Percentiles rank a stretch among this genome's conserved stretches.
Evolutionary conservation across 2,329 filamentous ascomycete species (phyloP).

Genomic region (Ophiobolus disseminans): DNA sequence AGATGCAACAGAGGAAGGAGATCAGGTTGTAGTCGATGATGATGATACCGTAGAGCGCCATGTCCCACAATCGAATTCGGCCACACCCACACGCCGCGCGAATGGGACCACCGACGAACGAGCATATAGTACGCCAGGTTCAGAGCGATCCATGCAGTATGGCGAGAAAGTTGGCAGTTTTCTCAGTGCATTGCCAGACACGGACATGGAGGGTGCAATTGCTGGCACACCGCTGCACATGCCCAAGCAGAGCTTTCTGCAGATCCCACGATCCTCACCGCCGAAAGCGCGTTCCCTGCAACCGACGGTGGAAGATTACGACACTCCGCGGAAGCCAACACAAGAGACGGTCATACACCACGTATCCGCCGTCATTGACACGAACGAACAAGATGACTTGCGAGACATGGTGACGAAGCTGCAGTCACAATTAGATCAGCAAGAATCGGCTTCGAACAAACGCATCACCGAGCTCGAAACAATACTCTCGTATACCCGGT

Average conservation of each 20-base stretch:
- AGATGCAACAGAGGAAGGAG: constrained; percentile 27
- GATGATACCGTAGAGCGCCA: constrained; percentile 10
- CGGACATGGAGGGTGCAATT: constrained; percentile 38
- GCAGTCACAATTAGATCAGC: constrained; percentile 34
- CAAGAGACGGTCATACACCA: constrained; percentile 46
- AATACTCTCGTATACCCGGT: constrained; percentile 41
- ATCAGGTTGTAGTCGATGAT: constrained; percentile 26
- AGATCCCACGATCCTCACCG: constrained; percentile 33
- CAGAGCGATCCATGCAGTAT: constrained; percentile 46
- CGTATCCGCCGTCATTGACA: constrained; percentile 19
- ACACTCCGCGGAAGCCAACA: constrained; percentile 46
- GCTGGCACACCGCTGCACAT: constrained; percentile 35
- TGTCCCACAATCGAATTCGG: constrained; percentile 6
- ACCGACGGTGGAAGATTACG: constrained; percentile 46
- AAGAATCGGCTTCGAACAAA: constrained; percentile 35
- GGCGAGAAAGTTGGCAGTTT: constrained; percentile 49
- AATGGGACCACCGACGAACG: constrained; percentile 32
- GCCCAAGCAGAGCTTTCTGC: constrained; percentile 34
- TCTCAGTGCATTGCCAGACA: constrained; percentile 47
- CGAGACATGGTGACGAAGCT: constrained; percentile 32
- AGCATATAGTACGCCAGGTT: constrained; percentile 28
- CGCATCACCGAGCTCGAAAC: constrained; percentile 47
- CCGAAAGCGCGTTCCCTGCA: constrained; percentile 43
- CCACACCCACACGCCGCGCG: constrained; percentile 33
- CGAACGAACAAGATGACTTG: constrained; percentile 17